A percentile compares a stretch with the other conserved stretches of the same genome.
Conservation (phyloP, 2,329 filamentous ascomycete species). For the Alternaria novae-zelandiae region DNA sequence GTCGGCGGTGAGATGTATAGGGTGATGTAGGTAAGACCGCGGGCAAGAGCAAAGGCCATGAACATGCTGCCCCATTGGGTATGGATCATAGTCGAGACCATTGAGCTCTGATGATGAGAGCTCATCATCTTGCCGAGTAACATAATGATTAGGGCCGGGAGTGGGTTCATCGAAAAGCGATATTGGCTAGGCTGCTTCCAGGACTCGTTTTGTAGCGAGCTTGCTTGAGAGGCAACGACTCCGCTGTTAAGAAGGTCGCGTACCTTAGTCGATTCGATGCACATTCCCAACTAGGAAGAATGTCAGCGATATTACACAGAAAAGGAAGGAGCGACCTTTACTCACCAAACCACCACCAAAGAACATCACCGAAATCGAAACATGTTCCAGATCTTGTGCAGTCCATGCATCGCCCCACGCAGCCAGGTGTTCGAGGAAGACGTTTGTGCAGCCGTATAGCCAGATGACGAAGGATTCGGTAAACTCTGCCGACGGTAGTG, state of each 20-base stretch:
- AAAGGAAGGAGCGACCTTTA: conserved; percentile 21
- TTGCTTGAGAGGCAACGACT: conserved; percentile 48
- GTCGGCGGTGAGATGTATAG: conserved; percentile 80
- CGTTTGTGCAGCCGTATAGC: conserved; percentile 85
- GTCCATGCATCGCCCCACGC: conserved; percentile 75
- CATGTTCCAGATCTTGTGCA: conserved; percentile 83
- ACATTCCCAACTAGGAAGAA: conserved; percentile 69
- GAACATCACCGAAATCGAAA: conserved; percentile 92
- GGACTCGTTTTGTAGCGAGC: conserved; percentile 44
- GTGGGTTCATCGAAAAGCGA: conserved; percentile 80
- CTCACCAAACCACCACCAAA: conserved; percentile 86
- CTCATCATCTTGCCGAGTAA: conserved; percentile 94
- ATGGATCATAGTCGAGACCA: conserved; percentile 90
- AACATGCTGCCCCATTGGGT: conserved; percentile 91
- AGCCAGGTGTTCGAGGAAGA: conserved; percentile 89
- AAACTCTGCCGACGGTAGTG: conserved; percentile 80
- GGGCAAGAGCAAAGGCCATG: conserved; percentile 78
- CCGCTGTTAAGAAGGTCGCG: conserved; percentile 68
- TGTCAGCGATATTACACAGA: conserved; percentile 30
- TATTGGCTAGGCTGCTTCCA: conserved; percentile 71
- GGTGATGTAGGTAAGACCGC: conserved; percentile 79
- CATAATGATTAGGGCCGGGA: conserved; percentile 85
- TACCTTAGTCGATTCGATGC: conserved; percentile 74
- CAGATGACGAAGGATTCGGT: conserved; percentile 90
- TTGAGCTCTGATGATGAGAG: conserved; percentile 82